Evolutionary conservation across 129 eudicot genomes (phyloP).

Genomic region (Artemisia annua): DNA sequence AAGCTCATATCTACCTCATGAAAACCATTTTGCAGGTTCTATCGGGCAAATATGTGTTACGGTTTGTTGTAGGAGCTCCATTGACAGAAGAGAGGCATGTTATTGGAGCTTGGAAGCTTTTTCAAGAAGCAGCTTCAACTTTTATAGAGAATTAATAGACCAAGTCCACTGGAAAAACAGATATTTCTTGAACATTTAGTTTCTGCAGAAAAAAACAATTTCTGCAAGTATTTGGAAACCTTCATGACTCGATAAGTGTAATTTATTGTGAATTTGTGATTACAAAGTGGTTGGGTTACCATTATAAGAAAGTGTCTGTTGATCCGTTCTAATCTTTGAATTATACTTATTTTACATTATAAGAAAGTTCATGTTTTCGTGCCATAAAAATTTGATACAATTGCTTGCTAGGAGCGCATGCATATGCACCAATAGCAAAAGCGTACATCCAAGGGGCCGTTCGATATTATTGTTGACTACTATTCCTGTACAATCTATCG

Average conservation of each 20-base stretch:
- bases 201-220: conserved; percentile 9
- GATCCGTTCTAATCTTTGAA: not conserved
- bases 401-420: too few relatives aligned
- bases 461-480: too few relatives aligned
- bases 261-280: too few relatives aligned
- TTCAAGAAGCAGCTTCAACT: conserved; percentile 67
- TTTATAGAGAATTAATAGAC: conserved; percentile 35
- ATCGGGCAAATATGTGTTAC: conserved; percentile 61
- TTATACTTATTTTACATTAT: too few relatives aligned
- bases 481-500: too few relatives aligned
- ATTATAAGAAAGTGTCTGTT: not conserved
- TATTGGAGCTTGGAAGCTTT: conserved; percentile 64
- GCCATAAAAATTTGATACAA: too few relatives aligned
- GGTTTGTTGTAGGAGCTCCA: conserved; percentile 93
- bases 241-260: not conserved
- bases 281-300: not conserved
- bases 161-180: conserved; percentile 11
- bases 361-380: too few relatives aligned
- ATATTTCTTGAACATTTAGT: conserved; percentile 14
- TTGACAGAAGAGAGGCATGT: conserved; percentile 87
- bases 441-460: too few relatives aligned
- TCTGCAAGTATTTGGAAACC: not conserved
- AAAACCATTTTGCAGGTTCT: conserved; percentile 51
- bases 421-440: too few relatives aligned
- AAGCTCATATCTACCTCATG: not conserved